Percentiles rank a stretch among this genome's conserved stretches.
phyloP scores from a whole-genome alignment of 208 protist genomes.

The Acanthamoeba sp. region DNA sequence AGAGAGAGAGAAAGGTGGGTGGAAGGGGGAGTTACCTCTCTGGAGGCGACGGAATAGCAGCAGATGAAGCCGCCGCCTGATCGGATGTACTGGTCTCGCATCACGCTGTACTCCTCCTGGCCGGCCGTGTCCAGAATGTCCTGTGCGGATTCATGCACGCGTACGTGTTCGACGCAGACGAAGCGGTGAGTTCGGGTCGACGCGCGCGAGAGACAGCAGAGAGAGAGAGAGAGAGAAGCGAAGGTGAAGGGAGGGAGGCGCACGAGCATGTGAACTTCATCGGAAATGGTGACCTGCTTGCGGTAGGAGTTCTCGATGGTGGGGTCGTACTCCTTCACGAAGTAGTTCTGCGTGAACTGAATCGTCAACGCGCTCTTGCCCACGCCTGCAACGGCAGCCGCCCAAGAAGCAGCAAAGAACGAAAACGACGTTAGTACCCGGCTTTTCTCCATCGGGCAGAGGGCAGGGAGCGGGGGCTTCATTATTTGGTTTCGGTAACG shows the following conservation, averaged over 20 bases:
- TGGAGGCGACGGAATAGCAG: conserved; percentile 86
- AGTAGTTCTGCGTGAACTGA: conserved; percentile 83
- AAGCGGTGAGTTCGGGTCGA: background rate
- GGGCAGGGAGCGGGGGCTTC: background rate
- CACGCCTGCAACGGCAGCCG: conserved; percentile 68
- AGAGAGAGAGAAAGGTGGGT: too few species aligned
- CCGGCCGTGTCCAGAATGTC: conserved; percentile 90
- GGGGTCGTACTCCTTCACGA: conserved; percentile 86
- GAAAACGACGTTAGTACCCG: background rate
- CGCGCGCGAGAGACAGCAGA: background rate
- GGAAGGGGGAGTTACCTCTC: conserved; percentile 21
- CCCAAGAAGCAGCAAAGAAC: background rate
- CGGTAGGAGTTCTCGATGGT: conserved; percentile 81
- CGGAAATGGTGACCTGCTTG: conserved; percentile 65
- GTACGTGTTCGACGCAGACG: too few species aligned
- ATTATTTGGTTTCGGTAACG: too few species aligned
- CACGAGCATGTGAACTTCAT: conserved; percentile 57
- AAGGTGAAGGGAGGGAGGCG: background rate
- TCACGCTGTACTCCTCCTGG: conserved; percentile 90
- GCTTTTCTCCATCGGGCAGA: background rate
- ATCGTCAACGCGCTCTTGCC: conserved; percentile 80
- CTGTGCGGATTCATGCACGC: conserved; percentile 68
- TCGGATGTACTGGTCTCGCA: conserved; percentile 88
- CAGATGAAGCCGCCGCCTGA: conserved; percentile 86
- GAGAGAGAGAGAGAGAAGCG: background rate